phyloP scores from a whole-genome alignment of 164 flowering plant genomes.

The Pachysandra terminalis region DNA sequence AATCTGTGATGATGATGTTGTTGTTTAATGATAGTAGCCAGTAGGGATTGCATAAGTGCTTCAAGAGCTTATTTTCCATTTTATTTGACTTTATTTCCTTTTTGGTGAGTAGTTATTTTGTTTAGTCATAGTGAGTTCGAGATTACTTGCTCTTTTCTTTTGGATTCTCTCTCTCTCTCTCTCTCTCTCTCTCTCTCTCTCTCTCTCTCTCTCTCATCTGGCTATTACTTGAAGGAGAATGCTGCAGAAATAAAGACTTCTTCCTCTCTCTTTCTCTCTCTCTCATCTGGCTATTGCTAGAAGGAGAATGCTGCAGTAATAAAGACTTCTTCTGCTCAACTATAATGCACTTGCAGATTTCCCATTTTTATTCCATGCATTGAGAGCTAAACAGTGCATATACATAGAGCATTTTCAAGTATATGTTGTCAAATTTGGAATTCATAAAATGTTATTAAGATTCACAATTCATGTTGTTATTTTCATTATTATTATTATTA shows the following conservation, averaged over 20 bases:
- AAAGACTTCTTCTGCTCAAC: not conserved
- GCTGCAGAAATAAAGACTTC: not conserved
- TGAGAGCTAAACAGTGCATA: not conserved
- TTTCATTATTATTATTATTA: too few species aligned
- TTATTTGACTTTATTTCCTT: not conserved
- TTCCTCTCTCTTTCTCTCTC: too few species aligned
- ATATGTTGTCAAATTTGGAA: too few species aligned
- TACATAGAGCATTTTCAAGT: not conserved
- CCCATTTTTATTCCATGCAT: too few species aligned
- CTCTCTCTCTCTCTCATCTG: too few species aligned
- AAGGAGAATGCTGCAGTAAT: not conserved
- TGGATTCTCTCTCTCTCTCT: not conserved
- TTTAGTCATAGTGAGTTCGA: too few species aligned
- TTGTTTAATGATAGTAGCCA: conserved; percentile 13
- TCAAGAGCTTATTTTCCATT: conserved; percentile 13
- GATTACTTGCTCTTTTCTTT: not conserved
- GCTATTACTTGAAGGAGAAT: not conserved
- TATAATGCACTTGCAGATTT: not conserved
- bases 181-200: not conserved
- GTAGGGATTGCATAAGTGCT: conserved; percentile 7
- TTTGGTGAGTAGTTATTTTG: not conserved
- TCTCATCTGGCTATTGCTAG: not conserved
- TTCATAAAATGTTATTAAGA: too few species aligned
- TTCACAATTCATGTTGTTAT: too few species aligned
- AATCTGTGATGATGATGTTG: conserved; percentile 10